A percentile compares a stretch with the other conserved stretches of the same genome.
Evolutionary conservation across 345 rosid species (phyloP).

Genomic region (Rhodamnia rubescens): DNA sequence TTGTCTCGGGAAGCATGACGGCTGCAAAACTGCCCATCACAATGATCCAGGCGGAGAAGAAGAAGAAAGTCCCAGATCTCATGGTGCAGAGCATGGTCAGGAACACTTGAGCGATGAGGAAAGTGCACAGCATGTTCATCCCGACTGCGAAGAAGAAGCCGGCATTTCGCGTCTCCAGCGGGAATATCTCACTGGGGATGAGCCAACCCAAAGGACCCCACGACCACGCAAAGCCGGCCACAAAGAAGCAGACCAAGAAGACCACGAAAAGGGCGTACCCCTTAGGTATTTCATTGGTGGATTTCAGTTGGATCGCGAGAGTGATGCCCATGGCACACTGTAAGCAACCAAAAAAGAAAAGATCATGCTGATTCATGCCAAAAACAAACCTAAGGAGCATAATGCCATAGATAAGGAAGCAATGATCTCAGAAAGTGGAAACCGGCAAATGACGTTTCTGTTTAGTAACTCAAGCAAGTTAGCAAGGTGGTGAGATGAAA

Average conservation of each 20-base stretch:
- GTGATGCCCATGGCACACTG: slow-evolving; percentile 35
- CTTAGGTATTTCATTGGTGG: slow-evolving; percentile 22
- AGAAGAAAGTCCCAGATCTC: slow-evolving; percentile 53
- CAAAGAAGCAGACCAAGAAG: slow-evolving; percentile 43
- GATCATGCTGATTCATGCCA: neutral
- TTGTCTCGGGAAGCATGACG: slow-evolving; percentile 60
- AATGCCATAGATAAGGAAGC: neutral
- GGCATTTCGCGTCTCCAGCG: slow-evolving; percentile 55
- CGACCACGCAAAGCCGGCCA: slow-evolving; percentile 67
- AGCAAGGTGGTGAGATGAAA: neutral
- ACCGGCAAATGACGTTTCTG: slow-evolving; percentile 18
- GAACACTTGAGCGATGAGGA: slow-evolving; percentile 75
- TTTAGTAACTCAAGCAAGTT: neutral
- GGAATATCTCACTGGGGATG: slow-evolving; percentile 73
- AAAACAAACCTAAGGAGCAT: neutral
- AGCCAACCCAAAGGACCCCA: slow-evolving; percentile 89
- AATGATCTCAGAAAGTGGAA: neutral
- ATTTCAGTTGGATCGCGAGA: slow-evolving; percentile 15
- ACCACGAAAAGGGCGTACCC: slow-evolving; percentile 30
- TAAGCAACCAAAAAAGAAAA: neutral
- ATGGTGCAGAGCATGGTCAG: slow-evolving; percentile 60
- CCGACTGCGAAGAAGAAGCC: slow-evolving; percentile 62
- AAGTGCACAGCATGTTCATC: slow-evolving; percentile 77
- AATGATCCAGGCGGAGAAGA: slow-evolving; percentile 58
- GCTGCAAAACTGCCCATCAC: slow-evolving; percentile 44